Base-by-base conservation (phyloP, 768 basidiomycete genomes). In the Crassisporium funariophilum region DNA sequence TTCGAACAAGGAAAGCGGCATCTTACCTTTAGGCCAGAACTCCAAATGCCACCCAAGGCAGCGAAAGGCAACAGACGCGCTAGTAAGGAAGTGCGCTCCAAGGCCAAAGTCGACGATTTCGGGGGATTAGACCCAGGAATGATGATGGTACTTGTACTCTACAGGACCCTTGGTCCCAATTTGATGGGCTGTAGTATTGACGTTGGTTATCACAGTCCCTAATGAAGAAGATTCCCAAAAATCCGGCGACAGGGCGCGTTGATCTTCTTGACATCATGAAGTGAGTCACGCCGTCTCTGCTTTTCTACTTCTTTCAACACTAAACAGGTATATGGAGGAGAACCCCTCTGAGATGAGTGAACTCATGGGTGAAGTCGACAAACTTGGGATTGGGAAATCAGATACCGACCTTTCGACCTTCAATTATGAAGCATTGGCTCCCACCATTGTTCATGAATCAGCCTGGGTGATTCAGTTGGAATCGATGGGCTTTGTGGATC, bases 401-500 rank as follows among this genome's bases (percentile, higher is more conserved):
- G 46, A 54, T 7, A 41, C 49, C 19, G 65, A 63, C 34, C 31
- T 64, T n/a, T 23, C 53, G 15, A 45, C 13, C 6, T 63, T 47
- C 24, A 49, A 64, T 41, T 64, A 52, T 45, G 47, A 54, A 15
- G 51, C 60, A 19, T 49, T 66, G 23, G 56, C 51, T 10, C 29
- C 41, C 3, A 57, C 54, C 5, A 63, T 68, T 17, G 53, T 52
- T 6, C 54, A 54, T 21, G 55, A 60, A 15, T 57, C 64, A 4
- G 63, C 61, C 42, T 70, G 68, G 69, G 61, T 66, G n/a, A 42
- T 69, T 11, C 68, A 68, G 52, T 48, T 69, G 10, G 57, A 60
- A 31, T 44, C 51, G n/a, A 57, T 57, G 46, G 64, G 66, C 5
- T 60, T 62, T 11, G 54, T 59, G 12, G 60, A 61, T 37, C 41